Percentiles rank a stretch among this genome's conserved stretches.
Conservation (phyloP, 2,329 filamentous ascomycete species). For the Xylariaceae sp. region DNA sequence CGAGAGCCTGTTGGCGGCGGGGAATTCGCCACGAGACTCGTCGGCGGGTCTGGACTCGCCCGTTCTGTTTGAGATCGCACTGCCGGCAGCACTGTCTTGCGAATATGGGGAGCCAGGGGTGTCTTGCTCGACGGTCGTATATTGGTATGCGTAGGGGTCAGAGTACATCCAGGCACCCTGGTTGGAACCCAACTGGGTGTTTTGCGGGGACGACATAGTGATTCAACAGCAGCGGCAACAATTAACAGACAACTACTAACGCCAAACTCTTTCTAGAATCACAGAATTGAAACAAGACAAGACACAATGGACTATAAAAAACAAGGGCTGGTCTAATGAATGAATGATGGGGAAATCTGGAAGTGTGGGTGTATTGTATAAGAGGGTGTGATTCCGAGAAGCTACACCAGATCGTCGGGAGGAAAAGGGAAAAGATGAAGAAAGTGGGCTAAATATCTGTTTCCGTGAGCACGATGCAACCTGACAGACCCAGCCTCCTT, state of each 20-base stretch:
- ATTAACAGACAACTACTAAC: too few relatives aligned
- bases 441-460: too few relatives aligned
- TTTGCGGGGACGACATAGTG: conserved; percentile 2
- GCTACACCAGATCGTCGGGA: too few relatives aligned
- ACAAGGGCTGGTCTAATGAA: too few relatives aligned
- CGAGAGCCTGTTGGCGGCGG: neutral
- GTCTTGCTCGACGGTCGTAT: conserved; percentile 5
- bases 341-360: too few relatives aligned
- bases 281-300: neutral
- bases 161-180: conserved; percentile 16
- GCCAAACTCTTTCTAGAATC: neutral
- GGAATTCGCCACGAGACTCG: conserved; percentile 2
- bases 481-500: too few relatives aligned
- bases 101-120: neutral
- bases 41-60: conserved; percentile 1
- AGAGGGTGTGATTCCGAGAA: too few relatives aligned
- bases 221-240: neutral
- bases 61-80: neutral
- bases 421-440: too few relatives aligned
- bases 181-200: neutral
- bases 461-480: too few relatives aligned
- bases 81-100: neutral
- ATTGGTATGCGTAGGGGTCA: conserved; percentile 19
- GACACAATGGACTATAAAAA: too few relatives aligned
- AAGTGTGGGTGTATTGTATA: too few relatives aligned